Percentiles rank a stretch among this genome's conserved stretches.
Conservation (phyloP, 768 basidiomycete genomes). For the Russula earlei region DNA sequence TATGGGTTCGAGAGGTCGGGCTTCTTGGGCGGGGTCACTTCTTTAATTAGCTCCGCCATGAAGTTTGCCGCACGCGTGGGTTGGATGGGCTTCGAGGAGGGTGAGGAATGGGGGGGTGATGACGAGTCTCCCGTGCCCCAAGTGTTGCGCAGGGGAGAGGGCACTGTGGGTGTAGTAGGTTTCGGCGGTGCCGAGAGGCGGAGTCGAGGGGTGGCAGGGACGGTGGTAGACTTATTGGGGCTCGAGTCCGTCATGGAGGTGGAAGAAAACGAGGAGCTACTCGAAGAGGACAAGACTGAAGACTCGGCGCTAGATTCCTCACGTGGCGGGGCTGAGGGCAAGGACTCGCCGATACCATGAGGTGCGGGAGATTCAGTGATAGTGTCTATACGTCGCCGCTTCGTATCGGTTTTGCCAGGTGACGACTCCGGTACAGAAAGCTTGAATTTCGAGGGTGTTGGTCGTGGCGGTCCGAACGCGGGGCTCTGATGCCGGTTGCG, state of each 20-base stretch:
- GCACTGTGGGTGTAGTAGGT: slow-evolving; percentile 51
- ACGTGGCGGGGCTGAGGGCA: slow-evolving; percentile 13
- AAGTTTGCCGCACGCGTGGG: slow-evolving; percentile 60
- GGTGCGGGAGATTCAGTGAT: slow-evolving; percentile 31
- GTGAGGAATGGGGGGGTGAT: slow-evolving; percentile 26
- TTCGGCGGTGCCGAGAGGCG: slow-evolving; percentile 30
- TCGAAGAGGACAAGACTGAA: slow-evolving; percentile 7
- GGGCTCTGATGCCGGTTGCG: slow-evolving; percentile 68
- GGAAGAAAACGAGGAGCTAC: slow-evolving; percentile 9
- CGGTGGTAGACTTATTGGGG: slow-evolving; percentile 7
- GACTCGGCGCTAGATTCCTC: slow-evolving; percentile 2
- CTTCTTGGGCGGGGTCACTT: slow-evolving; percentile 51
- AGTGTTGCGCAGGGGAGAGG: slow-evolving; percentile 68
- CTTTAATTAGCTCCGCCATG: slow-evolving; percentile 63
- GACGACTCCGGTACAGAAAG: slow-evolving; percentile 30
- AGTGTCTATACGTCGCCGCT: slow-evolving; percentile 52
- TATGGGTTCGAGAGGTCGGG: slow-evolving; percentile 72
- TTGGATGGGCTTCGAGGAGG: slow-evolving; percentile 26
- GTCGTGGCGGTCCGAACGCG: slow-evolving; percentile 49
- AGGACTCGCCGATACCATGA: slow-evolving; percentile 24
- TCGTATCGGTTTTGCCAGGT: slow-evolving; percentile 38
- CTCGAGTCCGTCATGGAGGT: slow-evolving; percentile 17
- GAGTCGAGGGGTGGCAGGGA: slow-evolving; percentile 20
- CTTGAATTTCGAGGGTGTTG: slow-evolving; percentile 37
- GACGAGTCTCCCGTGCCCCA: slow-evolving; percentile 44